Evolutionary conservation across 1,284 basidiomycete genomes (phyloP).

Genomic region (Papiliotrema laurentii): DNA sequence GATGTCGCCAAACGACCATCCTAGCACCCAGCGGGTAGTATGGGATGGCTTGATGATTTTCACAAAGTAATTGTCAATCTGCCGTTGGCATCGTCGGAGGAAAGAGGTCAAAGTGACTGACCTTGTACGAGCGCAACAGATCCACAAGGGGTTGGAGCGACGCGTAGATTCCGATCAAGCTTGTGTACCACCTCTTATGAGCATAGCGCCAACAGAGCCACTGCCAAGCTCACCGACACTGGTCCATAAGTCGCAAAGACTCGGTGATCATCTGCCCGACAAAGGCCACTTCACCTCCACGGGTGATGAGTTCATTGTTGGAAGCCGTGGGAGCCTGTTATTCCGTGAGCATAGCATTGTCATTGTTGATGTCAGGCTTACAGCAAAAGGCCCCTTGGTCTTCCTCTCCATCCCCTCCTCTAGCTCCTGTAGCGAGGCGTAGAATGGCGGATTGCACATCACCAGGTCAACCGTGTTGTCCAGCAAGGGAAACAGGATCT

Average conservation of each 20-base stretch:
- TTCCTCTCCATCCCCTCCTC: slow-evolving; percentile 59
- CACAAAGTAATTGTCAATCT: slow-evolving; percentile 81
- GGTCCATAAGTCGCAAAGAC: slow-evolving; percentile 53
- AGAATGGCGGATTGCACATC: slow-evolving; percentile 97
- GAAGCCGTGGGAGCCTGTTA: slow-evolving; percentile 73
- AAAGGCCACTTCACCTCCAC: slow-evolving; percentile 78
- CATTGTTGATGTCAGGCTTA: slow-evolving; percentile 33
- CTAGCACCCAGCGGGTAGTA: slow-evolving; percentile 82
- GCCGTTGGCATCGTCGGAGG: background rate
- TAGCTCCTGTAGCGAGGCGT: slow-evolving; percentile 66
- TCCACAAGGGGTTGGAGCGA: slow-evolving; percentile 63
- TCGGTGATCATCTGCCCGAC: slow-evolving; percentile 73
- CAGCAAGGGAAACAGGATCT: slow-evolving; percentile 55
- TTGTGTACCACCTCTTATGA: slow-evolving; percentile 79
- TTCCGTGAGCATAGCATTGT: no score
- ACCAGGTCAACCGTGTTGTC: slow-evolving; percentile 59
- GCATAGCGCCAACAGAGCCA: background rate
- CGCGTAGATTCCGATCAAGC: slow-evolving; percentile 79
- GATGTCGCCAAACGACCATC: slow-evolving; percentile 67
- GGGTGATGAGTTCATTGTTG: slow-evolving; percentile 76
- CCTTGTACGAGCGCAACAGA: slow-evolving; percentile 55
- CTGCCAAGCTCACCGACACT: slow-evolving; percentile 46
- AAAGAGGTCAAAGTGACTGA: slow-evolving; percentile 38
- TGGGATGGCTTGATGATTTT: slow-evolving; percentile 77
- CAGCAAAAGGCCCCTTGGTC: slow-evolving; percentile 60